A percentile compares a stretch with the other conserved stretches of the same genome.
Conservation (phyloP, 2,329 filamentous ascomycete species). For the Colletotrichum lentis region DNA sequence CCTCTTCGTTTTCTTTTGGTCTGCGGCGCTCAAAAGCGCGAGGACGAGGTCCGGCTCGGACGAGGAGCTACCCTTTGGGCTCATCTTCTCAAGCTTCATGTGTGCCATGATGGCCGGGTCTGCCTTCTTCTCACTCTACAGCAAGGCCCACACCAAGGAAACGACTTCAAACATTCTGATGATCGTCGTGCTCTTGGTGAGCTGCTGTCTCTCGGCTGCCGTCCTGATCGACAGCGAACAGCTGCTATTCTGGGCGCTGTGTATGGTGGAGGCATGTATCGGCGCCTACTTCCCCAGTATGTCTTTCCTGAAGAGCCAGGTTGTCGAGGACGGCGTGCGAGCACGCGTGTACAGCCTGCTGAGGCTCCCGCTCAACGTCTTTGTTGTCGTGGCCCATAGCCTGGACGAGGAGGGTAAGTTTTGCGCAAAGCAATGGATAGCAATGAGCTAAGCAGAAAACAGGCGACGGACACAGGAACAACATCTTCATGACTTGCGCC, state of each 20-base stretch:
- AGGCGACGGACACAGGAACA: constrained; percentile 45
- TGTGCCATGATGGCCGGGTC: constrained; percentile 65
- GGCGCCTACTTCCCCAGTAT: constrained; percentile 67
- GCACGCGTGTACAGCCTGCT: constrained; percentile 65
- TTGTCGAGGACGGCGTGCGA: constrained; percentile 62
- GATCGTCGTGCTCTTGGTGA: constrained; percentile 45
- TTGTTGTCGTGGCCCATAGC: constrained; percentile 58
- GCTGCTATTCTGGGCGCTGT: constrained; percentile 64
- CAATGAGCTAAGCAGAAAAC: neutral
- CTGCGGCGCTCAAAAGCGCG: constrained; percentile 59
- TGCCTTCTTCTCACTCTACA: constrained; percentile 52
- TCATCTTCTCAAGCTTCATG: constrained; percentile 66
- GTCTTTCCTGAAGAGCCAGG: constrained; percentile 61
- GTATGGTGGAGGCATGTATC: constrained; percentile 64
- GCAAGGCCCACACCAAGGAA: constrained; percentile 44
- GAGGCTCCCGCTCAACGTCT: constrained; percentile 64
- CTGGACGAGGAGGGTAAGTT: constrained; percentile 54
- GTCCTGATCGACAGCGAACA: constrained; percentile 53
- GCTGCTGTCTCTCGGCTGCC: constrained; percentile 51
- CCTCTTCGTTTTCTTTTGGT: constrained; percentile 71
- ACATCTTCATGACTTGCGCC: constrained; percentile 42
- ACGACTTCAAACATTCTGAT: constrained; percentile 49
- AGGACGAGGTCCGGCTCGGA: constrained; percentile 43
- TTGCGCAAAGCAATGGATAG: neutral
- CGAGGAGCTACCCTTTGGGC: constrained; percentile 53